Evolutionary conservation across 106 monocot genomes (phyloP).

Genomic region (Agapanthus africanus): DNA sequence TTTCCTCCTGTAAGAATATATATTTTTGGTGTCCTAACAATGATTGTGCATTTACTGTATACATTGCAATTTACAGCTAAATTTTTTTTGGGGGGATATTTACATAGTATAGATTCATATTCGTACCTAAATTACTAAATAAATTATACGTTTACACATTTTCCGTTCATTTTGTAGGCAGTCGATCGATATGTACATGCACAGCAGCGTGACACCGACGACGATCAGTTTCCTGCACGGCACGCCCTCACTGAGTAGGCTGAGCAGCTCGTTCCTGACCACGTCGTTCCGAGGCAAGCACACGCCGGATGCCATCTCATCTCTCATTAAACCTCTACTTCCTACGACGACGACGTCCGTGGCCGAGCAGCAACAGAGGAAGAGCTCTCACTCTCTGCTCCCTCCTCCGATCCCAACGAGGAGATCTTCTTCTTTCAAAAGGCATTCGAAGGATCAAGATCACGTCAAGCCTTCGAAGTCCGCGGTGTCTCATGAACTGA

Average conservation of each 20-base stretch:
- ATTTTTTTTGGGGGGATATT: background rate
- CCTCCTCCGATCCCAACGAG: conserved; percentile 33
- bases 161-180: conserved; percentile 75
- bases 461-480: conserved; percentile 13
- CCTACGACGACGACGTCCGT: conserved; percentile 20
- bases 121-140: background rate
- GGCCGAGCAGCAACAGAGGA: conserved; percentile 29
- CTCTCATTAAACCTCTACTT: conserved; percentile 69
- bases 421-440: conserved; percentile 29
- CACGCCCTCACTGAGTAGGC: conserved; percentile 36
- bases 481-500: background rate
- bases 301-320: conserved; percentile 57
- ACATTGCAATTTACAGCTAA: background rate
- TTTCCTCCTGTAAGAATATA: too few species aligned
- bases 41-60: background rate
- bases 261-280: conserved; percentile 74
- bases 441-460: conserved; percentile 26
- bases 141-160: background rate
- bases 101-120: background rate
- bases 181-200: conserved; percentile 91
- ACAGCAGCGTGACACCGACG: conserved; percentile 64
- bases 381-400: conserved; percentile 58
- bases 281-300: conserved; percentile 73
- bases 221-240: conserved; percentile 42
- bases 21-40: background rate